phyloP scores from a whole-genome alignment of 2,329 filamentous ascomycete species.

The Aspergillus sp. region DNA sequence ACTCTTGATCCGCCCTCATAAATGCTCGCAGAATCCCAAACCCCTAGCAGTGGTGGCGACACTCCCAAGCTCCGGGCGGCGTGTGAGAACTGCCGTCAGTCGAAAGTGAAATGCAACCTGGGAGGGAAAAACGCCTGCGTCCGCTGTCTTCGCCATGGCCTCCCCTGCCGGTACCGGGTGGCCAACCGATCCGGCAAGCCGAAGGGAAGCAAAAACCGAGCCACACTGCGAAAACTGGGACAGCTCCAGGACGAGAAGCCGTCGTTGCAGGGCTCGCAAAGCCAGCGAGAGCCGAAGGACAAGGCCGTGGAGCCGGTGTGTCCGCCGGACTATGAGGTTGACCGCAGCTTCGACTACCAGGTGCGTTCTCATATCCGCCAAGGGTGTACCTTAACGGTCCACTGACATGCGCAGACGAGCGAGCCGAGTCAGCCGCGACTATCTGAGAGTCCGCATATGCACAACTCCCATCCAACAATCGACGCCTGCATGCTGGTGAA shows the following conservation, averaged over 20 bases:
- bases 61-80: slow-evolving; percentile 37
- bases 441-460: slow-evolving; percentile 28
- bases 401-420: neutral
- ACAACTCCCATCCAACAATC: slow-evolving; percentile 13
- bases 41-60: slow-evolving; percentile 22
- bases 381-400: neutral
- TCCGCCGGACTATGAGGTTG: slow-evolving; percentile 3
- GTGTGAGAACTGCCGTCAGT: slow-evolving; percentile 40
- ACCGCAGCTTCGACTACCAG: slow-evolving; percentile 2
- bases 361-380: neutral
- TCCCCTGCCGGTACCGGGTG: slow-evolving; percentile 37
- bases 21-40: slow-evolving; percentile 28
- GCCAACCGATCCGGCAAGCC: slow-evolving; percentile 41
- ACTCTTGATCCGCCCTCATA: neutral
- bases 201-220: slow-evolving; percentile 40
- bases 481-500: slow-evolving; percentile 9
- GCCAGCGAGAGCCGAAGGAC: neutral
- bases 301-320: slow-evolving; percentile 6
- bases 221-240: slow-evolving; percentile 36
- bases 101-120: slow-evolving; percentile 40
- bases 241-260: slow-evolving; percentile 33
- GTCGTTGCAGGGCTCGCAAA: slow-evolving; percentile 16
- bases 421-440: slow-evolving; percentile 14
- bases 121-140: slow-evolving; percentile 37
- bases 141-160: slow-evolving; percentile 37